A percentile compares a stretch with the other conserved stretches of the same genome.
These are phyloP conservation scores for Pelargonium citronellum DNA, from an alignment of 441 rosid species.

Conservation along the genomic window DNA sequence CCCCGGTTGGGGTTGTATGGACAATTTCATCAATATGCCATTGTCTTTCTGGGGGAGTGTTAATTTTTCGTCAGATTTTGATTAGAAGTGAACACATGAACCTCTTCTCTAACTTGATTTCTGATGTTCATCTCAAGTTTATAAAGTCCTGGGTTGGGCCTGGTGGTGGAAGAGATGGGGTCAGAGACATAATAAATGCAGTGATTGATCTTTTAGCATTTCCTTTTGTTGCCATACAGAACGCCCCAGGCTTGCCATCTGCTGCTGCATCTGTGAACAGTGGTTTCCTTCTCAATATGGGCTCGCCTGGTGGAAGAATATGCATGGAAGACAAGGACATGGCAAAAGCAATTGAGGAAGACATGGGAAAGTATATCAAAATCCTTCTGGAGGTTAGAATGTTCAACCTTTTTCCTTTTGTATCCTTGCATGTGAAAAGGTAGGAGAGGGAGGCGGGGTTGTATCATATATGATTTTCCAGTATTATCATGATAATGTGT, in stretches of 20 bases:
- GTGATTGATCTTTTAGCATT: conserved; percentile 83
- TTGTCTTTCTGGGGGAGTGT: conserved; percentile 77
- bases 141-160: conserved; percentile 85
- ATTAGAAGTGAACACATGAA: conserved; percentile 58
- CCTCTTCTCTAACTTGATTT: conserved; percentile 48
- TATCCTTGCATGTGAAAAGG: background rate
- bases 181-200: conserved; percentile 63
- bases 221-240: conserved; percentile 89
- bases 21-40: conserved; percentile 73
- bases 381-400: conserved; percentile 73
- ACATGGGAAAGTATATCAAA: conserved; percentile 79
- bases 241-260: conserved; percentile 63
- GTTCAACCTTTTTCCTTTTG: conserved; percentile 2
- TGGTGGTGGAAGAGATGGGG: conserved; percentile 88
- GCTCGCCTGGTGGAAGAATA: conserved; percentile 71
- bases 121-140: conserved; percentile 75
- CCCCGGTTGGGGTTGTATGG: conserved; percentile 84
- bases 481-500: conserved; percentile 4
- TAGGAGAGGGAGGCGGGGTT: conserved; percentile 1
- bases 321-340: conserved; percentile 72
- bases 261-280: conserved; percentile 88
- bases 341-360: conserved; percentile 79
- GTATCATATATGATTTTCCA: conserved; percentile 5
- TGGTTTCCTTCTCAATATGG: conserved; percentile 88
- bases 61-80: conserved; percentile 69